Conservation (phyloP, 2,329 filamentous ascomycete genomes). For the Alternaria hordeiaustralica region DNA sequence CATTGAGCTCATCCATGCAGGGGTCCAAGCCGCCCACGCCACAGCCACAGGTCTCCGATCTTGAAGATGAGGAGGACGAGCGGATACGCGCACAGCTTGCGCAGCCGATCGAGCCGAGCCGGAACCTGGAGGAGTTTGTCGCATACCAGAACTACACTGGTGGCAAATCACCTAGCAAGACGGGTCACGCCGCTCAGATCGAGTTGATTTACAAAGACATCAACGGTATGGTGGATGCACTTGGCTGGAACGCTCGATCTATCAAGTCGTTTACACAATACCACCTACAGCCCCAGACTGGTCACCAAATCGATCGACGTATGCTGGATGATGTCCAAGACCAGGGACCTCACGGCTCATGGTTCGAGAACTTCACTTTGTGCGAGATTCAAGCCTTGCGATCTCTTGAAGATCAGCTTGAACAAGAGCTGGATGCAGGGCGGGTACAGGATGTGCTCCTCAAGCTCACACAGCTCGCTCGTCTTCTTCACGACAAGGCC, state of each 20-base stretch:
- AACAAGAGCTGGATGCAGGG: conserved; percentile 69
- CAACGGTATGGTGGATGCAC: conserved; percentile 91
- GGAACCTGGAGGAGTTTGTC: conserved; percentile 71
- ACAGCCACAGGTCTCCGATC: conserved; percentile 45
- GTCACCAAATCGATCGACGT: conserved; percentile 64
- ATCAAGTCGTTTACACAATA: conserved; percentile 68
- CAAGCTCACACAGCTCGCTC: conserved; percentile 72
- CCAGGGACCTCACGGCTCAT: conserved; percentile 42
- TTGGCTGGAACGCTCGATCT: conserved; percentile 83
- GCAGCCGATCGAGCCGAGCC: conserved; percentile 66
- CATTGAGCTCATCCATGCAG: conserved; percentile 40
- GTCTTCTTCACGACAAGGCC: conserved; percentile 72
- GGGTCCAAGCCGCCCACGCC: conserved; percentile 47
- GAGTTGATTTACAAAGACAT: conserved; percentile 74
- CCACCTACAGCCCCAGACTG: conserved; percentile 57
- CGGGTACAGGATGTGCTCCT: conserved; percentile 71
- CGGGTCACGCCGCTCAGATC: conserved; percentile 55
- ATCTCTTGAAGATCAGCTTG: conserved; percentile 66
- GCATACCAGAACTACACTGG: conserved; percentile 58
- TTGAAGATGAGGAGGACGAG: conserved; percentile 68
- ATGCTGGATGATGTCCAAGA: conserved; percentile 63
- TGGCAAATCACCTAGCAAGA: conserved; percentile 46
- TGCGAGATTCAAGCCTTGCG: conserved; percentile 76
- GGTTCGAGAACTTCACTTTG: conserved; percentile 74
- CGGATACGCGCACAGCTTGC: conserved; percentile 68